Evolutionary conservation across 2,329 filamentous ascomycete genomes (phyloP).

Genomic region (Neofusicoccum cordaticola): DNA sequence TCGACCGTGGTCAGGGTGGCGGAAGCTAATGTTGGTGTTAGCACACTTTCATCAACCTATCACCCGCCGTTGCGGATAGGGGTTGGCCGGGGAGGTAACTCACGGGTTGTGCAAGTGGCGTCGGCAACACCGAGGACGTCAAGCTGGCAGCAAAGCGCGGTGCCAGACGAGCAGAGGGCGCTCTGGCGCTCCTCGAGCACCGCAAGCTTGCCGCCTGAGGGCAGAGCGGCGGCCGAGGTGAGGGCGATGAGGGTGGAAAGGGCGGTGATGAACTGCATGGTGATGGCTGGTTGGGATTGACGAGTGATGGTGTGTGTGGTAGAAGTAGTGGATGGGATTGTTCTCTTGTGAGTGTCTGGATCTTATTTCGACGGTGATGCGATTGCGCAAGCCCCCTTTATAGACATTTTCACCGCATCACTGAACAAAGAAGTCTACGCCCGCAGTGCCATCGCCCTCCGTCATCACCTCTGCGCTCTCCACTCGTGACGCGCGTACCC

Average conservation of each 20-base stretch:
- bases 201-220: too few species aligned
- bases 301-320: background rate
- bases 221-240: constrained; percentile 74
- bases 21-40: background rate
- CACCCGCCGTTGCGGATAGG: background rate
- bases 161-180: constrained; percentile 6
- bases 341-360: background rate
- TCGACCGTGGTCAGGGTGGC: background rate
- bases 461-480: background rate
- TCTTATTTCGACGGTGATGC: background rate
- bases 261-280: background rate
- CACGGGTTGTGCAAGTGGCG: background rate
- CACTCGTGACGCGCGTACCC: background rate
- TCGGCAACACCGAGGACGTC: constrained; percentile 9
- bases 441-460: background rate
- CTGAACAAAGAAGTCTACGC: too few species aligned
- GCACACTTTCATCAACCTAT: background rate
- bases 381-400: background rate
- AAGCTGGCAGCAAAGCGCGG: constrained; percentile 12
- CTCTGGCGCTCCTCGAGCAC: background rate
- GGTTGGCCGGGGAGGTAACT: background rate
- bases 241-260: constrained; percentile 89
- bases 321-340: background rate
- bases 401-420: background rate
- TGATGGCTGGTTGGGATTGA: background rate